phyloP scores from a whole-genome alignment of 176 grass and related monocot species.

The Eragrostis nindensis region DNA sequence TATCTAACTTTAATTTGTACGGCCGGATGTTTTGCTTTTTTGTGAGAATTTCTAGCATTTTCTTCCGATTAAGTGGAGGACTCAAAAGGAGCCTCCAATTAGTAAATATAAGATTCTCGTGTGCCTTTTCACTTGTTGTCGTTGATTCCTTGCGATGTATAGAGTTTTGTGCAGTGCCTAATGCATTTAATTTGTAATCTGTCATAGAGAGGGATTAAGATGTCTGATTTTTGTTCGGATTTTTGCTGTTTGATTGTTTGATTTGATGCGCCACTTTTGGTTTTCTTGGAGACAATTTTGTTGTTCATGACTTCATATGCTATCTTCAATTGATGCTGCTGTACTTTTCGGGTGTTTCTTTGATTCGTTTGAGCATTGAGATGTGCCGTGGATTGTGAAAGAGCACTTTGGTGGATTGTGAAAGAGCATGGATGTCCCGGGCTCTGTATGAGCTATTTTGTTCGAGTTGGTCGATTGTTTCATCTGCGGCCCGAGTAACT shows the following conservation, averaged over 20 bases:
- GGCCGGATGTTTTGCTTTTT: too few species aligned
- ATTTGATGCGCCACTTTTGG: constrained; percentile 15
- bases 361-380: constrained; percentile 1
- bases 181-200: constrained; percentile 11
- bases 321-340: constrained; percentile 1
- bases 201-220: constrained; percentile 4
- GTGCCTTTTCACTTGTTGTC: not conserved
- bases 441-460: constrained; percentile 4
- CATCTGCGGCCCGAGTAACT: constrained; percentile 2
- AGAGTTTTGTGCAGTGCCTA: not conserved
- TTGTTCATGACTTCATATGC: not conserved
- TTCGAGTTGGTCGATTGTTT: constrained; percentile 28
- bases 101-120: too few species aligned
- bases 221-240: not conserved
- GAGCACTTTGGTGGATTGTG: constrained; percentile 6
- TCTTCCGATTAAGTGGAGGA: too few species aligned
- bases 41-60: too few species aligned
- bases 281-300: not conserved
- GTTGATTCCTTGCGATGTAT: constrained; percentile 2
- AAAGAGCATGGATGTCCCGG: not conserved
- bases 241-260: constrained; percentile 1
- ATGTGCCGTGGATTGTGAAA: not conserved
- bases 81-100: too few species aligned
- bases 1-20: too few species aligned
- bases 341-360: constrained; percentile 34